A percentile compares a stretch with the other conserved stretches of the same genome.
Evolutionary conservation across 345 rosid genomes (phyloP).

Genomic region (Mallotus nudiflorus): DNA sequence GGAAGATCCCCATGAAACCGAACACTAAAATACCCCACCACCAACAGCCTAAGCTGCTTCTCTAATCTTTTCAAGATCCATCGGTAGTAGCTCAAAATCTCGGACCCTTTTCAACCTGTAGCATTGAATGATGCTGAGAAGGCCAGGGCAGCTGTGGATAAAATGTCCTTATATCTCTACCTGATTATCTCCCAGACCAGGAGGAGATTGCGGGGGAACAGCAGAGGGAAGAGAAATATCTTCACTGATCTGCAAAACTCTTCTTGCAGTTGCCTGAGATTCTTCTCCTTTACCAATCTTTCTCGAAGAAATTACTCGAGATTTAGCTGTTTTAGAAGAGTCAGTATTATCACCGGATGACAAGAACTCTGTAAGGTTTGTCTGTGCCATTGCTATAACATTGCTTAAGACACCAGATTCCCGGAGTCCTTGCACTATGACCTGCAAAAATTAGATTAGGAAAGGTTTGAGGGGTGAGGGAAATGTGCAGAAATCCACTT

Average conservation of each 20-base stretch:
- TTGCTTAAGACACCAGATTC: slow-evolving; percentile 72
- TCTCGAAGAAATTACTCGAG: slow-evolving; percentile 42
- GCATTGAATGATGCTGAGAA: neutral
- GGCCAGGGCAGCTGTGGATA: slow-evolving; percentile 5
- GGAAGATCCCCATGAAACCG: slow-evolving; percentile 40
- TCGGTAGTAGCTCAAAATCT: neutral
- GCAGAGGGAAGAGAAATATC: slow-evolving; percentile 34
- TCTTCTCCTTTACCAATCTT: slow-evolving; percentile 48
- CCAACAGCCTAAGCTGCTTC: slow-evolving; percentile 6
- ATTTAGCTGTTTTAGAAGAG: slow-evolving; percentile 38
- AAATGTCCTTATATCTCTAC: slow-evolving; percentile 18
- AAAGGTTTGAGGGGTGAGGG: neutral
- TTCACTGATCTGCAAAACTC: slow-evolving; percentile 41
- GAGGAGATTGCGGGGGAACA: slow-evolving; percentile 68
- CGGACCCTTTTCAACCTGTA: too few species aligned
- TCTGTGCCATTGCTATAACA: slow-evolving; percentile 50
- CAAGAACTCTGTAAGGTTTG: slow-evolving; percentile 29
- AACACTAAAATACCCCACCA: slow-evolving; percentile 18
- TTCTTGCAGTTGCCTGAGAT: slow-evolving; percentile 50
- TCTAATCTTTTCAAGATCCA: neutral
- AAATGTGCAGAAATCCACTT: neutral
- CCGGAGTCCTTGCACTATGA: slow-evolving; percentile 62
- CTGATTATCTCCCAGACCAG: slow-evolving; percentile 29
- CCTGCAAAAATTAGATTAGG: slow-evolving; percentile 41
- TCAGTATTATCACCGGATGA: slow-evolving; percentile 43